Base-by-base conservation (phyloP, 129 eudicot species). In the Lonicera japonica region DNA sequence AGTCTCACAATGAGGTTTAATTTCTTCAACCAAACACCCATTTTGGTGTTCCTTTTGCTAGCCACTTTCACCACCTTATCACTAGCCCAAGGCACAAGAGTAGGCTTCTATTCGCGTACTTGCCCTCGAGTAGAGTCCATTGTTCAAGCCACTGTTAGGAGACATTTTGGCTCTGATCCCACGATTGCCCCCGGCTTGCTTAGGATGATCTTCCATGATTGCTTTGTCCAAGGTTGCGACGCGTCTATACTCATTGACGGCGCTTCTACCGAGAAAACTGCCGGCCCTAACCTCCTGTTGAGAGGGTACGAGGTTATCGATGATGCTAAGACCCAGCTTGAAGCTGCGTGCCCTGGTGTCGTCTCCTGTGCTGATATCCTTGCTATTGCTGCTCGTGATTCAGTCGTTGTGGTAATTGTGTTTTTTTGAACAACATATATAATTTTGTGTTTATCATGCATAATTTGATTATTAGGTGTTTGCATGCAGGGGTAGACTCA, bases 301-400 rank as follows among this genome's bases (percentile, higher is more conserved):
- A 77, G 95, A 70, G 97, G 97, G 14, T 90, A 67, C 47, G 89
- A 83, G 68, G 86, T 83, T 46, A 81, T 90, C 6, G 83, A 86
- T 43, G 94, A 81, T 25, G 97, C 83, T 10, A 90, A 90, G 79
- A 18, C 34, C 2, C 87, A 82, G 29, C 69, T 90, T 0, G 97
- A 90, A 53, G 14, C 71, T 8, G 59, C 23, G 0, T 90, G 97
- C 70, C 95, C 97, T 11, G 85, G 89, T 5, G 82, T 86, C n/a
- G 97, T 90, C 20, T 90, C 97, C 11, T 90, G 97, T 68, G 97
- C 97, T 50, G 95, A 90, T 68, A 90, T 90, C 70, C 83, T 90
- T 54, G 92, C 89, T 58, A 82, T 90, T 7, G 91, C 95, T 61
- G 83, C 92, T 4, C 90, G 87, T 21, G 95, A 80, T 56, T 67